Evolutionary conservation across 2,329 filamentous ascomycete genomes (phyloP), one percentile per base, ranked within the genome.

Genomic region (Penicillium corylophilum): DNA sequence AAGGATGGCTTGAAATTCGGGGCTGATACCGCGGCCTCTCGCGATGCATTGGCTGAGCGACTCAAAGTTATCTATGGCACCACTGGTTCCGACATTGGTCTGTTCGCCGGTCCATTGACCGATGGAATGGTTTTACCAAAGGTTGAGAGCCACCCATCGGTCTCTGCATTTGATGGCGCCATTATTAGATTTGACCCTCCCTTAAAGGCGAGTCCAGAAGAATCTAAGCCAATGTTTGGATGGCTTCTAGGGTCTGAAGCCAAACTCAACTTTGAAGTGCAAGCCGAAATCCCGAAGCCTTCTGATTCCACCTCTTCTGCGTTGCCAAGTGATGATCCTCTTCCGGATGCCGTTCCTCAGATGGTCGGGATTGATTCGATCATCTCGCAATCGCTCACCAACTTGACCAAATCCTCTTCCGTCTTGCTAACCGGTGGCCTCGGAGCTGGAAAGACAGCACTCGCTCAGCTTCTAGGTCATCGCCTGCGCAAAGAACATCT

Each of bases 351-450:
- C 20, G 73, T 80, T 31, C 83, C 87, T 9, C 69, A 79, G 3
- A 77, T 99, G 59, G 90, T 97, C 16, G 93, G 92, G 1, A 93
- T 97, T 51, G 90, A 97, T 62, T 76, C 80, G 2, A 75, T 95
- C 0, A 80, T 96, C 24, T 78, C 82, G 5, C 85, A 90, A 59
- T 78, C 95, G 18, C 79, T 87, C 53, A 86, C 84, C 2, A 89
- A 95, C 61, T 76, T 99, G 4, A 84, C 86, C 0, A 89, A 95
- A 61, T 83, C 89, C 58, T 96, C 93, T 0, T 97, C 94, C 0
- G 89, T 96, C 1, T 78, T 99, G 22, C 73, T 99, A 39, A 95
- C 91, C 0, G 94, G 94, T 35, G 90, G 89, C 0, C 83, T 96
- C 59, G 94, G 94, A 0, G 87, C 92, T 20, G 94, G 94, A 23